Evolutionary conservation across 768 basidiomycete genomes (phyloP).

Genomic region (Boletales sp.): DNA sequence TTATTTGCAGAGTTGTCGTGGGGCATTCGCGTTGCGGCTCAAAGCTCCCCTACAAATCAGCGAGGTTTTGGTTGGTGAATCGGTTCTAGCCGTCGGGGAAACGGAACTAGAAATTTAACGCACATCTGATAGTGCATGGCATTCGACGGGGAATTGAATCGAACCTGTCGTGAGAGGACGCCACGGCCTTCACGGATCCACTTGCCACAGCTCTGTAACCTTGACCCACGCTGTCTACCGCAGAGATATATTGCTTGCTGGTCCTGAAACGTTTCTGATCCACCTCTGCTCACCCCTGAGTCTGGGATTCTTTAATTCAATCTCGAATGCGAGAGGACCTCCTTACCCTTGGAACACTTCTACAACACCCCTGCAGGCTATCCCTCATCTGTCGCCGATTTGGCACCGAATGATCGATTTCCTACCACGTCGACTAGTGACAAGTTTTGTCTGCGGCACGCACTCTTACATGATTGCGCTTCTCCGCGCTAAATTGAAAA

Average conservation of each 20-base stretch:
- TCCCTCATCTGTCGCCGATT: constrained; percentile 6
- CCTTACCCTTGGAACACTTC: constrained; percentile 16
- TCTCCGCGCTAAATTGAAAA: neutral
- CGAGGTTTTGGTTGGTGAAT: neutral
- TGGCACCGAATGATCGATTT: constrained; percentile 7
- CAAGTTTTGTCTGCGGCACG: neutral
- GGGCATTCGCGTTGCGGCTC: constrained; percentile 21
- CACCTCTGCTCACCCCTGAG: constrained; percentile 23
- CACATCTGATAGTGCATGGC: neutral
- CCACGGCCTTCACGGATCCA: constrained; percentile 9
- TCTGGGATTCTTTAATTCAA: constrained; percentile 19
- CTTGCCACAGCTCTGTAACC: neutral
- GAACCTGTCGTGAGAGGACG: neutral
- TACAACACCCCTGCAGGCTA: constrained; percentile 8
- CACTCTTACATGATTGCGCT: neutral
- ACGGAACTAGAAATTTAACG: neutral
- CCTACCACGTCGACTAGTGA: constrained; percentile 3
- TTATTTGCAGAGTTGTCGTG: constrained; percentile 9
- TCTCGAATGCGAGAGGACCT: constrained; percentile 20
- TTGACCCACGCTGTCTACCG: constrained; percentile 13
- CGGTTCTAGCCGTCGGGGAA: neutral
- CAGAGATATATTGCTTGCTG: constrained; percentile 10
- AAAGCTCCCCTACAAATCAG: constrained; percentile 6
- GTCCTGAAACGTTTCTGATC: constrained; percentile 24
- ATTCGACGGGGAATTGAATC: constrained; percentile 1